phyloP scores from a whole-genome alignment of 2,329 filamentous ascomycete genomes.

The Colletotrichum godetiae region DNA sequence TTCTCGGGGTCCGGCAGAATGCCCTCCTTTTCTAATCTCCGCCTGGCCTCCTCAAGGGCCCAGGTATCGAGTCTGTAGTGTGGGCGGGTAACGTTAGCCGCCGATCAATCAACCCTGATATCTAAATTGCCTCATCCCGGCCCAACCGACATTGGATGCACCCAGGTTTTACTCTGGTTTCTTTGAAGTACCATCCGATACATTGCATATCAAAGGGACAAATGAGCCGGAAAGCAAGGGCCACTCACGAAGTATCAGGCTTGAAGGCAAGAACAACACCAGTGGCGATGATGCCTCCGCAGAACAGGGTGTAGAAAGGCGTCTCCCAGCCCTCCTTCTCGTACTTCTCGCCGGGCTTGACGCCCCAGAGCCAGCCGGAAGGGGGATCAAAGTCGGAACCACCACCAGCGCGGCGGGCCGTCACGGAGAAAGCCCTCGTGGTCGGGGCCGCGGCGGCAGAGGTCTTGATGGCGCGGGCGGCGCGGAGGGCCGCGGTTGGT shows the following conservation, averaged over 20 bases:
- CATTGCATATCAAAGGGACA: not conserved
- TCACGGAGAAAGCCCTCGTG: conserved; percentile 56
- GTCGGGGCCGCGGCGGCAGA: conserved; percentile 34
- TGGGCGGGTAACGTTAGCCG: conserved; percentile 41
- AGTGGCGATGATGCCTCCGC: conserved; percentile 78
- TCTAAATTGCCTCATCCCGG: conserved; percentile 27
- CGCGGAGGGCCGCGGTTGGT: conserved; percentile 36
- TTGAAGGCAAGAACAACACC: conserved; percentile 92
- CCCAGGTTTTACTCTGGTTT: not conserved
- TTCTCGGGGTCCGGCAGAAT: conserved; percentile 83
- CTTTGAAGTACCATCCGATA: not conserved
- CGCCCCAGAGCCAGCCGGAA: conserved; percentile 90
- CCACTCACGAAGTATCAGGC: conserved; percentile 96
- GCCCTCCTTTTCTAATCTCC: conserved; percentile 95
- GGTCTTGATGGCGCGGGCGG: conserved; percentile 48
- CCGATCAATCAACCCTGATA: not conserved
- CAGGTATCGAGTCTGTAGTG: conserved; percentile 92
- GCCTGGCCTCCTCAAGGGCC: conserved; percentile 95
- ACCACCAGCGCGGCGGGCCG: conserved; percentile 53
- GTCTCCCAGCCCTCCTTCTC: conserved; percentile 97
- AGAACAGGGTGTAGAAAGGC: conserved; percentile 86
- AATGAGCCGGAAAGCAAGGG: not conserved
- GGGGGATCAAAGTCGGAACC: conserved; percentile 87
- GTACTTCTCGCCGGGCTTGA: conserved; percentile 95
- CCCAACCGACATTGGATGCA: not conserved